Conservation (phyloP, 2,329 filamentous ascomycete species). For the Stagonosporopsis vannaccii region DNA sequence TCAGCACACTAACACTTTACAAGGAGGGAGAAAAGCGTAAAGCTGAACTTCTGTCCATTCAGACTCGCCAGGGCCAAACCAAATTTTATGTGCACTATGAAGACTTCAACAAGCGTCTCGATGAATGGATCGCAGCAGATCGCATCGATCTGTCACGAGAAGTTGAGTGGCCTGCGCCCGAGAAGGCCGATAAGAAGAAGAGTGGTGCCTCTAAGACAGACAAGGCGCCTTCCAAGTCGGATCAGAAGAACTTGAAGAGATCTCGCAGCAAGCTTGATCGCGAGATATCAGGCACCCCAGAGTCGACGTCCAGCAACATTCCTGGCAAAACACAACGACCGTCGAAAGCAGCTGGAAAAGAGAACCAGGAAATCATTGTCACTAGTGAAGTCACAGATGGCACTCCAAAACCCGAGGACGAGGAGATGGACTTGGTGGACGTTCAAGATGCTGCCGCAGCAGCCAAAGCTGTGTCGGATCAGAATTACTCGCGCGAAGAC, state of each 20-base stretch:
- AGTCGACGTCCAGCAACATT: slow-evolving; percentile 60
- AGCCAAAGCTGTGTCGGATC: slow-evolving; percentile 60
- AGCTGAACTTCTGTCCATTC: slow-evolving; percentile 95
- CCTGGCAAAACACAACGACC: slow-evolving; percentile 56
- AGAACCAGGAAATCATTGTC: slow-evolving; percentile 61
- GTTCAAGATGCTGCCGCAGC: slow-evolving; percentile 60
- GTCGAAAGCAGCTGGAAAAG: slow-evolving; percentile 66
- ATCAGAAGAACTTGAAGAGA: slow-evolving; percentile 56
- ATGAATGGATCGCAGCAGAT: slow-evolving; percentile 86
- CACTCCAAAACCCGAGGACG: slow-evolving; percentile 60
- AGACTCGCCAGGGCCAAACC: slow-evolving; percentile 84
- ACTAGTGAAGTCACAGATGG: slow-evolving; percentile 57
- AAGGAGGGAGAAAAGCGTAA: slow-evolving; percentile 83
- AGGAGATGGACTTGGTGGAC: slow-evolving; percentile 60
- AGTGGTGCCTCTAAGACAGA: slow-evolving; percentile 58
- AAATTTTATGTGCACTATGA: slow-evolving; percentile 98
- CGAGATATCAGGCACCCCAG: slow-evolving; percentile 64
- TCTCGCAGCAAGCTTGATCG: slow-evolving; percentile 57
- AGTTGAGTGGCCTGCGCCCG: slow-evolving; percentile 94
- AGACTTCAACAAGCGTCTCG: slow-evolving; percentile 91
- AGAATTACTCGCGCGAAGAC: slow-evolving; percentile 77
- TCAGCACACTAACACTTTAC: slow-evolving; percentile 23
- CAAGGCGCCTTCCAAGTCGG: slow-evolving; percentile 53
- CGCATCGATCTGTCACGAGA: slow-evolving; percentile 88
- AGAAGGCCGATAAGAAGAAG: slow-evolving; percentile 88